Evolutionary conservation across 306 rosid species (phyloP), one percentile per base, ranked within the genome.

Genomic region (Vigna mungo): DNA sequence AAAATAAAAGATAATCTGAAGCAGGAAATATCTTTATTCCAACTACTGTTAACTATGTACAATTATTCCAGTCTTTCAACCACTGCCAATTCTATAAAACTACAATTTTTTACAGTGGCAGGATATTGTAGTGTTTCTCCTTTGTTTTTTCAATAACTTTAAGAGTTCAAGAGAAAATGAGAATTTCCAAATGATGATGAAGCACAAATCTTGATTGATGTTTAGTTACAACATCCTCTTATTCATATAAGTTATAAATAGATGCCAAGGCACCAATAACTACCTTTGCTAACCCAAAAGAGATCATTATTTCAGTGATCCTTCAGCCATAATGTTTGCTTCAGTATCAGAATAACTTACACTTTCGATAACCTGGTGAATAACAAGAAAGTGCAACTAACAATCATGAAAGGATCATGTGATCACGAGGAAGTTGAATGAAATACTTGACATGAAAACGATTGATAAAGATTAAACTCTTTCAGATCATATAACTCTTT

Each of bases 351-450:
- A 44, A 48, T 72, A 66, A 71, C 59, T 37, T 48, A 43, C n/a
- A 64, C 27, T 75, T 70, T 48, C 3, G 23, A 77, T 75, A 75
- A 74, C 84, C 82, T 56, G 85, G 64, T 58, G 79, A 80, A 74
- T 78, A 67, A 64, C 74, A 72, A 71, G 60, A 73, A 70, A 74
- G 48, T 75, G 78, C 55, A 86, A 66, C 74, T 78, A 76, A 77
- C 81, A 78, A 81, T 47, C 72, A 81, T 44, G 59, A 68, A 49
- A 61, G 43, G 62, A 74, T 65, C 51, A 78, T 78, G 83, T 14
- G 58, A 61, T 51, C 7, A 27, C 21, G 14, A 78, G 75, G 61
- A 14, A 68, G 39, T 36, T 63, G 30, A 63, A 63, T 63, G 30
- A 63, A 63, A 63, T n/a, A 36, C 27, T 73, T 62, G 47, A 77